Conservation (phyloP, 495 filamentous ascomycete species). For the Penicillium salamii region DNA sequence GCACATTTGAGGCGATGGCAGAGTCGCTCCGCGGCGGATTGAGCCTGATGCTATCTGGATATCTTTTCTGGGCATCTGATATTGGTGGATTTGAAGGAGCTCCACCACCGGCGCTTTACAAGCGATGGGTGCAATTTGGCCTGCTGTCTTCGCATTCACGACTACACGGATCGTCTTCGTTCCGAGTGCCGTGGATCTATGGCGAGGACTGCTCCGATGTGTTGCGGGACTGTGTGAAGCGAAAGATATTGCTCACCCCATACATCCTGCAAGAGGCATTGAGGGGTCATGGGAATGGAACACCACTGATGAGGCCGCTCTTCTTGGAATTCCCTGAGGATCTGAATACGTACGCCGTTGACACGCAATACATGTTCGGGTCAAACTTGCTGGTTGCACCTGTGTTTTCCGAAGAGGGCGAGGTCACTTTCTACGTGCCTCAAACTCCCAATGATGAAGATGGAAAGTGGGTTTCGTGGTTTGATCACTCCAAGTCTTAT, state of each 20-base stretch:
- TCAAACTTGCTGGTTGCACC: constrained; percentile 57
- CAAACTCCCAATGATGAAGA: constrained; percentile 23
- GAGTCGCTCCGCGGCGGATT: constrained; percentile 70
- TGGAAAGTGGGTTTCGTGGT: constrained; percentile 53
- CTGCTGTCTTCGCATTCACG: constrained; percentile 66
- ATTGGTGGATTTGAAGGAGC: constrained; percentile 73
- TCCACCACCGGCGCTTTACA: constrained; percentile 67
- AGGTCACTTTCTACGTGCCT: constrained; percentile 63
- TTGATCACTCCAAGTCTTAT: constrained; percentile 40
- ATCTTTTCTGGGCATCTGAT: constrained; percentile 67
- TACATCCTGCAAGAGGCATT: constrained; percentile 58
- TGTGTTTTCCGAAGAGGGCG: constrained; percentile 56
- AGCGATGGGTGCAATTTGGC: constrained; percentile 73
- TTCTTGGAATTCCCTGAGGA: constrained; percentile 66
- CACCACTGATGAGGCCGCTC: constrained; percentile 58
- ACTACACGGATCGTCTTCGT: constrained; percentile 63
- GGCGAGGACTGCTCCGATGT: constrained; percentile 60
- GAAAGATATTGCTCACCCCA: constrained; percentile 62
- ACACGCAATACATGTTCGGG: constrained; percentile 67
- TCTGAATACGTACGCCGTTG: constrained; percentile 58
- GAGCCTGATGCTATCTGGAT: constrained; percentile 62
- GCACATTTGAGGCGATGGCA: constrained; percentile 69
- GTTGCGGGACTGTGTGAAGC: constrained; percentile 54
- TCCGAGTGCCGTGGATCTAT: constrained; percentile 71
- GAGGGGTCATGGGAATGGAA: constrained; percentile 40